Conservation (phyloP, 164 flowering plant species). For the Annona cherimola region DNA sequence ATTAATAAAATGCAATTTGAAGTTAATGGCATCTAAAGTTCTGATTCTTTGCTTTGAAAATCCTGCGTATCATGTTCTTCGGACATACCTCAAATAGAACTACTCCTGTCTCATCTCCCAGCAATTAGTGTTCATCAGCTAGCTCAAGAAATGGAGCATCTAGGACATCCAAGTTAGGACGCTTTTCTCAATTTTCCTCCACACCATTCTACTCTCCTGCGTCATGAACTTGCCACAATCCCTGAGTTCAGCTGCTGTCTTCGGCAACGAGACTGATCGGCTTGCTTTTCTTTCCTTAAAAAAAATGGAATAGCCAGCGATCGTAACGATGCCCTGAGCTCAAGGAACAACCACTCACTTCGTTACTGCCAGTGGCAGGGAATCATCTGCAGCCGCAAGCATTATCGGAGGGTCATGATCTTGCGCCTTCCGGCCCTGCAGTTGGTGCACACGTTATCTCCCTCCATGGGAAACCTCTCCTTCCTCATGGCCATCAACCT, state of each 20-base stretch:
- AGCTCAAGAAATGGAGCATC: too few relatives aligned
- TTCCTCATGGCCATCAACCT: conserved; percentile 32
- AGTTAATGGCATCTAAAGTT: too few relatives aligned
- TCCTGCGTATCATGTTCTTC: too few relatives aligned
- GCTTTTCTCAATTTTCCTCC: neutral
- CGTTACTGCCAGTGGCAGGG: conserved; percentile 13
- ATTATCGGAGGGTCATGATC: conserved; percentile 17
- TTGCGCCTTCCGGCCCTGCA: conserved; percentile 19
- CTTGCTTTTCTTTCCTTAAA: conserved; percentile 13
- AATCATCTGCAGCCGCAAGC: conserved; percentile 17
- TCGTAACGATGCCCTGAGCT: conserved; percentile 3
- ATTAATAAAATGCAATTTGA: too few relatives aligned
- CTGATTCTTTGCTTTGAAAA: too few relatives aligned
- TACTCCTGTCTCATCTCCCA: too few relatives aligned
- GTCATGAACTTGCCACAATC: neutral
- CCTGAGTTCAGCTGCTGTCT: neutral
- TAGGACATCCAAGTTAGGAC: neutral
- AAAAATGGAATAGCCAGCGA: conserved; percentile 7
- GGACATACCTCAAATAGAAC: too few relatives aligned
- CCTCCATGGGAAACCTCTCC: conserved; percentile 40
- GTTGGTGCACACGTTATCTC: conserved; percentile 25
- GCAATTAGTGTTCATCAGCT: too few relatives aligned
- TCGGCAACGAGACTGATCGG: conserved; percentile 7
- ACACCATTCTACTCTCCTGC: neutral
- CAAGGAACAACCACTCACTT: conserved; percentile 15